These are phyloP conservation scores for Aspergillus caelatus DNA, from an alignment of 2,329 filamentous ascomycete genomes.

Conservation along the genomic window DNA sequence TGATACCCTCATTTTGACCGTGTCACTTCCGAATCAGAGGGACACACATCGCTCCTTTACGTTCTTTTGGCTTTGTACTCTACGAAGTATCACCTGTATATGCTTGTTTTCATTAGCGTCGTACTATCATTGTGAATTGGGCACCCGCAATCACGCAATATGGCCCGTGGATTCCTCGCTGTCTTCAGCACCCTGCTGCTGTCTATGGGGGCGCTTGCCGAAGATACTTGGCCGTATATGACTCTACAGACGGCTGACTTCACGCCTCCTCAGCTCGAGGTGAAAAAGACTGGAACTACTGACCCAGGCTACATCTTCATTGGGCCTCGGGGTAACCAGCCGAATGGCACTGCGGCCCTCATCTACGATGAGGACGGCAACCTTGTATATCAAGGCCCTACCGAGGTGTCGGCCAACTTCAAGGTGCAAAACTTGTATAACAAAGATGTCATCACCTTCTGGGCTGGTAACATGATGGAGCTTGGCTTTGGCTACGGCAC, in stretches of 20 bases:
- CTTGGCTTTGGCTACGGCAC: conserved; percentile 34
- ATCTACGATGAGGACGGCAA: conserved; percentile 41
- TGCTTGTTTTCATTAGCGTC: neutral
- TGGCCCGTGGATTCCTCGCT: conserved; percentile 16
- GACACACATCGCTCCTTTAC: neutral
- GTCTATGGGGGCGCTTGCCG: conserved; percentile 18
- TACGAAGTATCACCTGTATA: neutral
- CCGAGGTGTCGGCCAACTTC: conserved; percentile 37
- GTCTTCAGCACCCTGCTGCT: conserved; percentile 21
- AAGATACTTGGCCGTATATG: conserved; percentile 22
- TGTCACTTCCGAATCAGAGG: neutral
- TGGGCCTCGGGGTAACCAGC: conserved; percentile 32
- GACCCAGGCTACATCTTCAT: conserved; percentile 40
- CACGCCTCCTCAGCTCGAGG: conserved; percentile 31
- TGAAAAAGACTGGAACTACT: conserved; percentile 34
- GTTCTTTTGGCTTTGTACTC: neutral
- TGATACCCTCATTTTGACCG: neutral
- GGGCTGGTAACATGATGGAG: conserved; percentile 33
- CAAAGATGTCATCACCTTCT: conserved; percentile 40
- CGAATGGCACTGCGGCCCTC: conserved; percentile 33
- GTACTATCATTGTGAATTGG: conserved; percentile 1
- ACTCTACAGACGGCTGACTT: conserved; percentile 20
- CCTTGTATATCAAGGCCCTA: conserved; percentile 39
- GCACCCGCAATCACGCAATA: conserved; percentile 5
- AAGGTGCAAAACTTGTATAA: conserved; percentile 38